Evolutionary conservation across 208 protist genomes (phyloP).

Genomic region (Crithidia thermophila): DNA sequence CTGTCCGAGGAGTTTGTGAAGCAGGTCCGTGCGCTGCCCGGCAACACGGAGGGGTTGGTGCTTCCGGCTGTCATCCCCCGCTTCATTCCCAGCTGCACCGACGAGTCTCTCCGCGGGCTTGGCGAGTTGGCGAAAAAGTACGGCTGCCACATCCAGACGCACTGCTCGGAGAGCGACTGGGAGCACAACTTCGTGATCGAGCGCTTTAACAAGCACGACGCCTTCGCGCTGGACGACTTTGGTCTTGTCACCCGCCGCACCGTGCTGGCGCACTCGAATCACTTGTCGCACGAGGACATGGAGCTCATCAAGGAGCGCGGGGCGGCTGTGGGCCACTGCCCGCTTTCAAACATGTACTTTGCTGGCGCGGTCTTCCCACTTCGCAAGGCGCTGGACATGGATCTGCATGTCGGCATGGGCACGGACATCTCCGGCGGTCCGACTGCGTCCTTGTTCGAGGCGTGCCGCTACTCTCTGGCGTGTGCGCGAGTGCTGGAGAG

Average conservation of each 20-base stretch:
- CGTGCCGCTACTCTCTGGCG: slow-evolving; percentile 78
- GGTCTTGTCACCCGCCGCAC: slow-evolving; percentile 83
- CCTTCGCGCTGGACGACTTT: slow-evolving; percentile 79
- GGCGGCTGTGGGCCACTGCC: slow-evolving; percentile 90
- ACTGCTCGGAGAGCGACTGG: slow-evolving; percentile 88
- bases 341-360: slow-evolving; percentile 94
- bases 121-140: slow-evolving; percentile 73
- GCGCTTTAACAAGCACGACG: slow-evolving; percentile 83
- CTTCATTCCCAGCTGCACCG: slow-evolving; percentile 94
- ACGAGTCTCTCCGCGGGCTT: slow-evolving; percentile 80
- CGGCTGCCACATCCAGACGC: slow-evolving; percentile 74
- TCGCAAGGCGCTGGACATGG: slow-evolving; percentile 54
- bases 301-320: slow-evolving; percentile 57
- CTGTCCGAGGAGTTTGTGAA: slow-evolving; percentile 75
- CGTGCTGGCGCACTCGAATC: slow-evolving; percentile 92
- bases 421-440: slow-evolving; percentile 95
- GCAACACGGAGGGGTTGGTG: slow-evolving; percentile 60
- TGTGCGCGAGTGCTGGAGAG: slow-evolving; percentile 64
- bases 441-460: slow-evolving; percentile 82
- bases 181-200: slow-evolving; percentile 92
- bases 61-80: slow-evolving; percentile 92
- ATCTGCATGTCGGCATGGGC: slow-evolving; percentile 90
- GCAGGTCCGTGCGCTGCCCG: slow-evolving; percentile 41
- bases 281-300: slow-evolving; percentile 87
- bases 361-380: slow-evolving; percentile 76